Base-by-base conservation (phyloP, 371 early-diverging fungal species). In the Dentiscutata heterogama region DNA sequence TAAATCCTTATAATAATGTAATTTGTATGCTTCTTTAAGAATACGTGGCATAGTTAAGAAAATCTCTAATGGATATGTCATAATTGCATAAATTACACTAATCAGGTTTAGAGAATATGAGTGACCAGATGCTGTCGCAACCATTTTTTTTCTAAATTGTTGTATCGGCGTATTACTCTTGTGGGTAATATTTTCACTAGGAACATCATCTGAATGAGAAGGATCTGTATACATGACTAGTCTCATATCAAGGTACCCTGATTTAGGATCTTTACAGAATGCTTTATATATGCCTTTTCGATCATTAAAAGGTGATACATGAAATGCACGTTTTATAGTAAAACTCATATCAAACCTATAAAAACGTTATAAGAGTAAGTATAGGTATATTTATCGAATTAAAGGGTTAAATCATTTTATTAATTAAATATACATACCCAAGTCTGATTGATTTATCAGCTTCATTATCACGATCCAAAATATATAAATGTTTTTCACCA, bases 271-370 rank as follows among this genome's bases (percentile, higher is more conserved):
- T 27, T 29, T 39, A 65, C 87, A 63, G 51, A 85, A 84, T 2
- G 86, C 84, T 29, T 84, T 85, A 81, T 91, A 91, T n/a, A 63
- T 25, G 7, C 91, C 91, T 39, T 83, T 84, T 14, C 91, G 88
- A 80, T 90, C 85, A 83, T 91, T 92, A 83, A 91, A 92, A 1
- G 92, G 91, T 10, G 88, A 89, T 35, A 92, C 91, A 77, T 91
- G 91, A 83, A 92, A 92, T 3, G 83, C 58, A 3, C 92, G 86
- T 13, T 80, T 61, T 11, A 89, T 25, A 7, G 39, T 81, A 80
- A 86, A 84, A 65, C 80, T 82, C 39, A 75, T 54, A 39, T 76
- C 71, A 67, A 83, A 87, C 7, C 88, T 89, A 65, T 22, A 54
- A 39, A 18, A 39, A 20, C 54, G 20, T 25, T 20, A 54, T 10